Evolutionary conservation across 2,329 filamentous ascomycete species (phyloP), one percentile per base, ranked within the genome.

Genomic region (Trichoderma asperellum): DNA sequence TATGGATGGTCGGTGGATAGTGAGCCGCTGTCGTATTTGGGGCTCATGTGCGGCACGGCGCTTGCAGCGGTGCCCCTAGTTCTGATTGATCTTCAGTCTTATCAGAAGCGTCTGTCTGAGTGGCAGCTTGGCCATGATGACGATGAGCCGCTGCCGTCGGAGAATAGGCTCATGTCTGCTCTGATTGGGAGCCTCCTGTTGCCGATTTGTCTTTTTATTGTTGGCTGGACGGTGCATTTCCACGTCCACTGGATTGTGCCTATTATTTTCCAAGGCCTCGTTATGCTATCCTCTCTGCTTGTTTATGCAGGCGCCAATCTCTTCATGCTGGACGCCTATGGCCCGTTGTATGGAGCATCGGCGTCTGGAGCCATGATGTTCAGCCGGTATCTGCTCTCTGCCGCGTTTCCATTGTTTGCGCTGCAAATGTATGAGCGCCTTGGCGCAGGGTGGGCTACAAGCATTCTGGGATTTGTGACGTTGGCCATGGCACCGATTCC

Each of bases 1-100:
- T 85, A 88, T 61, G 86, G 86, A 55, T 91, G 88, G 87, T 84
- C 81, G 16, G 76, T 83, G 35, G 88, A 88, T 40, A 81, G 89
- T 37, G 86, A 87, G 47, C 88, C 89, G 24, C 82, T 92, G 0
- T 83, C 91, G 0, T 92, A 93, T 77, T 76, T 92, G 29, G 91
- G 91, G 52, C 86, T 93, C 10, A 85, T 87, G 10, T 85, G 91
- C 34, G 91, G 91, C 67, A 91, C 92, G 83, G 73, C 89, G 4
- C 64, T 81, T 8, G 88, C 88, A 1, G 72, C 74, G 16, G 56
- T 68, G 27, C 75, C 75, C 14, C 71, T 76, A 37, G 68, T 75
- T 37, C 84, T 92, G 2, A 73, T 76, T 2, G 89, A 88, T 74
- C 83, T 84, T 72, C 79, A 85, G 53, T 83, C 78, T 72, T 85